Evolutionary conservation across 441 rosid genomes (phyloP), one percentile per base, ranked within the genome.

Genomic region (Pelargonium australe): DNA sequence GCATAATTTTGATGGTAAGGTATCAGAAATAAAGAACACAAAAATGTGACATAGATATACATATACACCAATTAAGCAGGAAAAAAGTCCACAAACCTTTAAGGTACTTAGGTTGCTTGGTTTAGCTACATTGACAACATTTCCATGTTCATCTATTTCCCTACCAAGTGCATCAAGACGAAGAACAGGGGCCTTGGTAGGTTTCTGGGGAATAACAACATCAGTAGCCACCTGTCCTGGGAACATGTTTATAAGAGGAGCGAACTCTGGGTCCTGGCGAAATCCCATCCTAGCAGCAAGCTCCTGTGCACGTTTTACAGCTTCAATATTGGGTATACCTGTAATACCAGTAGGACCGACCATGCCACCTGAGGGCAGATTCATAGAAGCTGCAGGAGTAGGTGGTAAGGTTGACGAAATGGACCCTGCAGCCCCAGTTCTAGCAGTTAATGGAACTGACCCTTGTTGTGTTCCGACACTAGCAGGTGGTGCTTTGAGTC

Each of bases 131-230:
- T 81, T 91, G 80, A 94, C 86, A 7, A 94, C 80, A 75, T 94
- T 88, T 67, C 97, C 98, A 72, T 94, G 89, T 77, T 94, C 98
- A 76, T 91, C 97, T 71, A 94, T 88, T 83, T 94, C 98, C 81
- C 95, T 85, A 73, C 98, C 97, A 75, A 83, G 89, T 1, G 96
- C 87, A 81, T 94, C 97, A 60, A 94, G 84, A 11, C 95, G 95
- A 65, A 94, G 89, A 73, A 91, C 97, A 77, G 93, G 98, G 43
- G 88, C 81, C 90, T 84, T 91, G 2, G 88, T 80, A 53, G 98
- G 96, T 81, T 84, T 91, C 83, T 88, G 93, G 16, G 86, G 84
- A 66, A 77, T 83, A 41, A 81, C 71, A 68, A 65, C 75, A 12
- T 91, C 96, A 2, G 80, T 64, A 44, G 85, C 82, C 69, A 61